phyloP scores from a whole-genome alignment of 441 rosid species.

The Viola pubescens region DNA sequence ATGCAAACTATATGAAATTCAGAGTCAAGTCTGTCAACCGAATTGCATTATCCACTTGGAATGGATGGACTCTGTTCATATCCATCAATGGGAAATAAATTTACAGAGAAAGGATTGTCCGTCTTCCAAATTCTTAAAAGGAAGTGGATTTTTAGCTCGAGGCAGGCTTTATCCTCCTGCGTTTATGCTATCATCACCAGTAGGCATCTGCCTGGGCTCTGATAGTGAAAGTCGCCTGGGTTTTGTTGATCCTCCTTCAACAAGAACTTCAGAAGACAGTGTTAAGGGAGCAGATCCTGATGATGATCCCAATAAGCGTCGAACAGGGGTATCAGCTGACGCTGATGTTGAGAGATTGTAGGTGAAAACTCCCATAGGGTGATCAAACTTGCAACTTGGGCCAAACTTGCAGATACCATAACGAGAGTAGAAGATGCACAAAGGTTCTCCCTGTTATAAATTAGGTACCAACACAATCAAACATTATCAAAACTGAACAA shows the following conservation, averaged over 20 bases:
- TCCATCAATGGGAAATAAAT: slow-evolving; percentile 50
- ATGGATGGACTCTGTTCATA: slow-evolving; percentile 52
- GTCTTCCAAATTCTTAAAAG: slow-evolving; percentile 23
- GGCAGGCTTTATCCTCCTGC: slow-evolving; percentile 41
- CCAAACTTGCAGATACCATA: slow-evolving; percentile 99
- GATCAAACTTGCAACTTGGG: slow-evolving; percentile 98
- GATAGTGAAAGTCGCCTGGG: slow-evolving; percentile 61
- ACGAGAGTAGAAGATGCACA: slow-evolving; percentile 90
- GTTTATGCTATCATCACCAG: slow-evolving; percentile 64
- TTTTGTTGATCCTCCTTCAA: slow-evolving; percentile 50
- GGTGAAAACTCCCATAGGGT: slow-evolving; percentile 82
- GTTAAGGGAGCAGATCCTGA: slow-evolving; percentile 42
- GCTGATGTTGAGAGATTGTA: slow-evolving; percentile 58
- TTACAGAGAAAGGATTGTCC: slow-evolving; percentile 45
- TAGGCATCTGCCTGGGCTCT: slow-evolving; percentile 73
- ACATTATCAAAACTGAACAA: slow-evolving; percentile 1
- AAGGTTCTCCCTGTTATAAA: slow-evolving; percentile 74
- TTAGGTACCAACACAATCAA: slow-evolving; percentile 19
- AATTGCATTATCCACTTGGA: slow-evolving; percentile 34
- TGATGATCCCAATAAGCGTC: slow-evolving; percentile 43
- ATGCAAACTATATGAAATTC: slow-evolving; percentile 41
- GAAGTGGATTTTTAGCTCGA: slow-evolving; percentile 16
- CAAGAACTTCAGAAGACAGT: slow-evolving; percentile 60
- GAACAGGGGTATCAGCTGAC: slow-evolving; percentile 49
- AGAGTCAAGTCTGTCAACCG: slow-evolving; percentile 36